Evolutionary conservation across 768 basidiomycete species (phyloP).

Genomic region (Mycena epipterygia): DNA sequence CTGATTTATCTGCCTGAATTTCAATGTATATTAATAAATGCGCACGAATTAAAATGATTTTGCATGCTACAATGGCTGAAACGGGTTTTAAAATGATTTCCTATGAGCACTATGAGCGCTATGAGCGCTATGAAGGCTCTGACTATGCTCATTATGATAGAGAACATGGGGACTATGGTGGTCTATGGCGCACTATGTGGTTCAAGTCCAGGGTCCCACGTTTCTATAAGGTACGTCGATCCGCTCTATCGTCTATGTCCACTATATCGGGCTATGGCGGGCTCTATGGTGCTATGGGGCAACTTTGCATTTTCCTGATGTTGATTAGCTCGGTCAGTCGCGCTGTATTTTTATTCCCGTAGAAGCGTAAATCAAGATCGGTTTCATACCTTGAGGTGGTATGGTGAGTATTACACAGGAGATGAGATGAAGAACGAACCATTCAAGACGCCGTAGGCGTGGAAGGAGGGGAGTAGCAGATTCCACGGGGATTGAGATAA

Average conservation of each 20-base stretch:
- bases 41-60: neutral
- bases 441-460: slow-evolving; percentile 24
- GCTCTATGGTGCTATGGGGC: no score
- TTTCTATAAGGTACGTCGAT: no score
- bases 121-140: slow-evolving; percentile 1
- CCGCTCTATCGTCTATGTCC: no score
- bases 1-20: no score
- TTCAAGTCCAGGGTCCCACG: no score
- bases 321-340: slow-evolving; percentile 25
- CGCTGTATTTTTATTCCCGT: slow-evolving; percentile 9
- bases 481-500: neutral
- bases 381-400: slow-evolving; percentile 9
- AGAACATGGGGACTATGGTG: neutral
- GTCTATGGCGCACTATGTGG: no score
- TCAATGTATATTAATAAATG: neutral
- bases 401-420: neutral
- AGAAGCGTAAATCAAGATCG: slow-evolving; percentile 22
- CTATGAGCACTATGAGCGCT: neutral
- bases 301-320: no score
- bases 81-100: no score
- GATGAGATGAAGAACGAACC: neutral
- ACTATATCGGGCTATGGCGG: no score
- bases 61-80: no score
- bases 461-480: neutral
- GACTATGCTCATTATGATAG: slow-evolving; percentile 1